Conservation (phyloP, 75 land plant genomes). For the Pseudotsuga menziesii region DNA sequence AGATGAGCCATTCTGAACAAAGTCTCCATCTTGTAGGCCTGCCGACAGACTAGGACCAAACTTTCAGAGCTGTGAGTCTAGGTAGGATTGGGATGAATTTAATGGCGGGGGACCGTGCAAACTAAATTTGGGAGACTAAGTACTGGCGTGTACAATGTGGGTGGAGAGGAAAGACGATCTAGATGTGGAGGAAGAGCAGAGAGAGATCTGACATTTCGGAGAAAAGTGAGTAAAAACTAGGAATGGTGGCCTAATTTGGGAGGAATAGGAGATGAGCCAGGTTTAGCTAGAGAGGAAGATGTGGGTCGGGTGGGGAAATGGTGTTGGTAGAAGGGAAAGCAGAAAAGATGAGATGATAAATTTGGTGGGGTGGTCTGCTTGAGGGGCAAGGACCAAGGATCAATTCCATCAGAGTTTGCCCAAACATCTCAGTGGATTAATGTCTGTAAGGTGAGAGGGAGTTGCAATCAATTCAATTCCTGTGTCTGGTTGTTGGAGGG, state of each 20-base stretch:
- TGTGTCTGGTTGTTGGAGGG: conserved; percentile 12
- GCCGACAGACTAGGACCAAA: neutral
- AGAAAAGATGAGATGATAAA: conserved; percentile 3
- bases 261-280: too few species aligned
- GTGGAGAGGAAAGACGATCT: too few species aligned
- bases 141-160: too few species aligned
- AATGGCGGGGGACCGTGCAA: neutral
- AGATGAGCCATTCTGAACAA: neutral
- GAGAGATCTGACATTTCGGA: neutral
- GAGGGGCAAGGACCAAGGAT: neutral
- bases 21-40: neutral
- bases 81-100: neutral
- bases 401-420: neutral
- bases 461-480: neutral
- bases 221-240: neutral
- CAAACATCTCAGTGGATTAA: neutral
- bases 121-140: neutral
- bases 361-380: conserved; percentile 11
- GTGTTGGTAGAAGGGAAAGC: neutral
- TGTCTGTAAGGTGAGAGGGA: neutral
- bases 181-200: neutral
- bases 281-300: too few species aligned
- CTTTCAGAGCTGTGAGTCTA: neutral
- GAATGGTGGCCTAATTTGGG: neutral
- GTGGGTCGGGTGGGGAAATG: conserved; percentile 9